Percentiles rank a stretch among this genome's conserved stretches.
Conservation (phyloP, 352 stramenopile genomes). For the Phytophthora multivora region DNA sequence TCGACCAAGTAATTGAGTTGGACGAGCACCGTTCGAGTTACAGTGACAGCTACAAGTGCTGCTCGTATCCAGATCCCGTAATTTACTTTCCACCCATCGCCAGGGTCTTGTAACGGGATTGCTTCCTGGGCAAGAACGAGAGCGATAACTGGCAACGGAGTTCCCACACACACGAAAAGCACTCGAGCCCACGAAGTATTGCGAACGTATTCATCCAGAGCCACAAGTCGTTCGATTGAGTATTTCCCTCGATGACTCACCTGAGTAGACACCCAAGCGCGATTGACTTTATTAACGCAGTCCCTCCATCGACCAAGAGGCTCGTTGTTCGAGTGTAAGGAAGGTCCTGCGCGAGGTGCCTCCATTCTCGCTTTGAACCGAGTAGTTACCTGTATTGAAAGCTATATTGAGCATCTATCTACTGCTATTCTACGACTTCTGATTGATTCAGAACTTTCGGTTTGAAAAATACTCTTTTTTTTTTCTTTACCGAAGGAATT, state of each 20-base stretch:
- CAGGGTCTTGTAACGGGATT: conserved; percentile 24
- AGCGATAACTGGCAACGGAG: conserved; percentile 17
- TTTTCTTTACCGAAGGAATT: too few relatives aligned
- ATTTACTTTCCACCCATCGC: conserved; percentile 19
- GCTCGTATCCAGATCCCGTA: conserved; percentile 25
- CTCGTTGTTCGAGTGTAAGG: too few relatives aligned
- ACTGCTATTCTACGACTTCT: too few relatives aligned
- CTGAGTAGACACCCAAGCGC: conserved; percentile 8
- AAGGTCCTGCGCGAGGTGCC: too few relatives aligned
- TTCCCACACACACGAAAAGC: conserved; percentile 14
- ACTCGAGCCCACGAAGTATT: conserved; percentile 7
- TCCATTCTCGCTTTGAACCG: too few relatives aligned
- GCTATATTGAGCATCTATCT: too few relatives aligned
- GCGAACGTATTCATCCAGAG: conserved; percentile 22
- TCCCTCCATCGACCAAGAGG: too few relatives aligned
- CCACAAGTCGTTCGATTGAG: conserved; percentile 23
- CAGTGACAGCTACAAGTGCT: background rate
- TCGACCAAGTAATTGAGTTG: conserved; percentile 16
- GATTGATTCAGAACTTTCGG: too few relatives aligned
- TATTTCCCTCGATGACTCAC: conserved; percentile 23
- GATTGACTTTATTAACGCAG: background rate
- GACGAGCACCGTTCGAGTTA: background rate
- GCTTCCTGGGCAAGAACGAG: conserved; percentile 21
- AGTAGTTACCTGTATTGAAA: too few relatives aligned
- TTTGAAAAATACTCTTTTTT: too few relatives aligned